Evolutionary conservation across 225 moss, liverwort and hornwort species (phyloP).

Genomic region (Physcomitrellopsis africana): DNA sequence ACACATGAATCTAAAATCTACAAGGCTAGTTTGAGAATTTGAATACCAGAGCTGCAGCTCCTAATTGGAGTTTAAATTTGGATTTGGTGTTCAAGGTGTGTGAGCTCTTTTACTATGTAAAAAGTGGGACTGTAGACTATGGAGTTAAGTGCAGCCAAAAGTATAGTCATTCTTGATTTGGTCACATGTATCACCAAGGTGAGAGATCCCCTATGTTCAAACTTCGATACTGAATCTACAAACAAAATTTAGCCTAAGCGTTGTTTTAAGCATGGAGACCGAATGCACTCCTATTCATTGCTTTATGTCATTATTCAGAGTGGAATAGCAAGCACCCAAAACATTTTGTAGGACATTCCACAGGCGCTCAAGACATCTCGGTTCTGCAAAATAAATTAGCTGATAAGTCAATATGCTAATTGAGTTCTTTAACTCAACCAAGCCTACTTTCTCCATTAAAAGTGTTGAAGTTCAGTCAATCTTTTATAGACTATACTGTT

Average conservation of each 20-base stretch:
- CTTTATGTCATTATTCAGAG: constrained; percentile 49
- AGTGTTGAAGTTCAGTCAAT: background rate
- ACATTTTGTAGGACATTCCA: constrained; percentile 74
- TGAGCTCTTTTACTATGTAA: constrained; percentile 69
- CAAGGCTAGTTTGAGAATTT: background rate
- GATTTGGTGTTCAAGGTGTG: constrained; percentile 37
- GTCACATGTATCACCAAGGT: constrained; percentile 42
- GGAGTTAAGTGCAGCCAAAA: constrained; percentile 42
- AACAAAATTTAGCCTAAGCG: background rate
- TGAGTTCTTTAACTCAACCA: constrained; percentile 2
- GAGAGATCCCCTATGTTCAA: background rate
- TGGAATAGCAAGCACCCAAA: constrained; percentile 72
- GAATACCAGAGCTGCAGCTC: background rate
- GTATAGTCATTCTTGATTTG: constrained; percentile 55
- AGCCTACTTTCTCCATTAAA: background rate
- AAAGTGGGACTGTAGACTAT: constrained; percentile 66
- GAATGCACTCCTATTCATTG: background rate
- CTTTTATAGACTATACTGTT: constrained; percentile 13
- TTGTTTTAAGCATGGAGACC: constrained; percentile 1
- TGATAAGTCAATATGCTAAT: constrained; percentile 43
- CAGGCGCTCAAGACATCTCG: constrained; percentile 66
- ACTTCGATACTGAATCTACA: background rate
- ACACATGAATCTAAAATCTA: background rate
- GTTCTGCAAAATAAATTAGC: constrained; percentile 63
- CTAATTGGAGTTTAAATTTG: background rate